Evolutionary conservation across 768 basidiomycete species (phyloP).

Genomic region (Infundibulicybe gibba): DNA sequence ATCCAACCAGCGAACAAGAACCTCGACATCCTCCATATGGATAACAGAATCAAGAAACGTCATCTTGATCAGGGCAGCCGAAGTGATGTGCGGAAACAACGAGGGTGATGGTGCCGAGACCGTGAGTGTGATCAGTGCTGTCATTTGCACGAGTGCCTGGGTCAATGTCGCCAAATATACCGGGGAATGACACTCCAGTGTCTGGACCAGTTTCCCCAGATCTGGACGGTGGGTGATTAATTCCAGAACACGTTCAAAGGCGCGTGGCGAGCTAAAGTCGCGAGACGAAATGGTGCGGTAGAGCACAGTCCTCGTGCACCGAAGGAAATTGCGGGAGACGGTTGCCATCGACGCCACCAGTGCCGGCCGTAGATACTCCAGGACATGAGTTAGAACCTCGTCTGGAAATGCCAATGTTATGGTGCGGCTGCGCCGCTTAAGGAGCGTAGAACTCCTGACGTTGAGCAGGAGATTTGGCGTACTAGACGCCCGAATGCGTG

Average conservation of each 20-base stretch:
- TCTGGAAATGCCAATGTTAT: constrained; percentile 19
- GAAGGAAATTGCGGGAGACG: constrained; percentile 28
- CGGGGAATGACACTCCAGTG: constrained; percentile 35
- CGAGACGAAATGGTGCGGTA: constrained; percentile 32
- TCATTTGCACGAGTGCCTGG: constrained; percentile 3
- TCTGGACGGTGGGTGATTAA: constrained; percentile 34
- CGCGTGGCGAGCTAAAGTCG: constrained; percentile 16
- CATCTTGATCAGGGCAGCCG: no score
- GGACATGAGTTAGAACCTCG: constrained; percentile 28
- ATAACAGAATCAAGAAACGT: no score
- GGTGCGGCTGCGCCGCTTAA: constrained; percentile 1
- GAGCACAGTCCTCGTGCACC: constrained; percentile 25
- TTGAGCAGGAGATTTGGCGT: constrained; percentile 33
- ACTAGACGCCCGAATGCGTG: constrained; percentile 28
- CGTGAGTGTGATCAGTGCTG: background rate
- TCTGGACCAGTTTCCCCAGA: constrained; percentile 34
- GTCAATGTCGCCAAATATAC: constrained; percentile 23
- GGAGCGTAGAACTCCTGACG: constrained; percentile 7
- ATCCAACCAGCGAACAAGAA: no score
- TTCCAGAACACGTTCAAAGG: constrained; percentile 30
- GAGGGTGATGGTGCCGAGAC: no score
- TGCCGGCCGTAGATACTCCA: constrained; percentile 28
- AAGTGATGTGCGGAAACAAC: no score
- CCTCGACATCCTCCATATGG: no score
- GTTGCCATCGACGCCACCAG: constrained; percentile 23